Conservation (phyloP, 768 basidiomycete species). For the Lentinula edodes region DNA sequence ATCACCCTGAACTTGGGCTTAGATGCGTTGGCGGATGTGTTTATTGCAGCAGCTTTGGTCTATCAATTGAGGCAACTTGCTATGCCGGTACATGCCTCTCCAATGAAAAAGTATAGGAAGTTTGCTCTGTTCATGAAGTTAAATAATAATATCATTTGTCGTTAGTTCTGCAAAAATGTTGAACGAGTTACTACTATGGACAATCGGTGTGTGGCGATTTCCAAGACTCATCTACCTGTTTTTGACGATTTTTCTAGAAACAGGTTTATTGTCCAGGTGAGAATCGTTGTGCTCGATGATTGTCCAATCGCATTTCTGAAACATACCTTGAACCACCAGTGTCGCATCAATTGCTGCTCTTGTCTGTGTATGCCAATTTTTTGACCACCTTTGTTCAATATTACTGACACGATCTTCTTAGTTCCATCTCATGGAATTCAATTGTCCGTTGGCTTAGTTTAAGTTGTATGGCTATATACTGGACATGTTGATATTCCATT, state of each 20-base stretch:
- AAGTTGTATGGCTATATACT: neutral
- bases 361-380: slow-evolving; percentile 13
- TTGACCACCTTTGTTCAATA: neutral
- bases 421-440: slow-evolving; percentile 18
- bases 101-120: slow-evolving; percentile 7
- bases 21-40: slow-evolving; percentile 18
- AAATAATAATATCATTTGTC: neutral
- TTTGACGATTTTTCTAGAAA: slow-evolving; percentile 10
- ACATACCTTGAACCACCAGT: slow-evolving; percentile 1
- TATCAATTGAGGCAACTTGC: slow-evolving; percentile 12
- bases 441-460: slow-evolving; percentile 8
- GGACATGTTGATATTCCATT: neutral
- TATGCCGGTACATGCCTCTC: neutral
- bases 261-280: slow-evolving; percentile 19
- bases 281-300: neutral
- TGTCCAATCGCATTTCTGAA: neutral
- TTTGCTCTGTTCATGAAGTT: neutral
- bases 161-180: slow-evolving; percentile 14
- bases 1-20: slow-evolving; percentile 16
- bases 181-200: slow-evolving; percentile 18
- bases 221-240: neutral
- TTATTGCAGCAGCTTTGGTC: slow-evolving; percentile 18
- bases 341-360: slow-evolving; percentile 17
- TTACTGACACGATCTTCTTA: slow-evolving; percentile 1
- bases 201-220: slow-evolving; percentile 15